Evolutionary conservation across 2,329 filamentous ascomycete genomes (phyloP), one percentile per base, ranked within the genome.

Genomic region (Penicillium griseofulvum): DNA sequence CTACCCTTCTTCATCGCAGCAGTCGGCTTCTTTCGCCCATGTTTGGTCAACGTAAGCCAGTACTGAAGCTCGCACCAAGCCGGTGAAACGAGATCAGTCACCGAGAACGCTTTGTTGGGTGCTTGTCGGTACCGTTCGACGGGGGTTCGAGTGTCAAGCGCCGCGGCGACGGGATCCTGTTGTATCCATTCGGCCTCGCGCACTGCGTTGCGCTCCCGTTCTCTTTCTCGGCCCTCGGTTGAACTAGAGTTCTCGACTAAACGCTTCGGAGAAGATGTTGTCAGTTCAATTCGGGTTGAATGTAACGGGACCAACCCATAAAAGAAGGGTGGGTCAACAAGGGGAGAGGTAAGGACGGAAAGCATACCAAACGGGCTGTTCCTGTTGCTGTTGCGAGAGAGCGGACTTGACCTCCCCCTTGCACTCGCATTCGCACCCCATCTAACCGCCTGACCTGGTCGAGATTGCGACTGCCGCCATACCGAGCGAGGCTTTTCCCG

Each of bases 51-150:
- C 0, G 86, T 90, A 74, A 95, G 97, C 80, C 86, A 91, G 67
- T 96, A 95, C 71, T 97, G 92, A 56, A 97, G 73, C 73, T 99
- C 93, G 71, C 94, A 99, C 94, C 94, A 99, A 8, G 92, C 87
- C 2, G 92, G 92, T 1, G 90, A 88, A 0, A 92, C 85, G 24
- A 97, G 76, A 71, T 99, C 94, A 2, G 90, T 91, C 1, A 97
- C 94, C 0, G 89, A 91, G 8, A 97, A 81, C 0, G 89, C 85
- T 68, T 90, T 93, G 67, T 82, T 87, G 0, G 90, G 90, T 53
- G 83, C 86, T 1, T 85, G 85, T 36, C 92, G 87, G 65, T 96
- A 96, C 33, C 88, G 85, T 59, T 91, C 82, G 2, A 97, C 76
- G 0, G 91, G 92, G 9, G 85, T 80, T 56, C 81, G 76, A 9